phyloP scores from a whole-genome alignment of 805 yeast species.

The Starmerella apis region DNA sequence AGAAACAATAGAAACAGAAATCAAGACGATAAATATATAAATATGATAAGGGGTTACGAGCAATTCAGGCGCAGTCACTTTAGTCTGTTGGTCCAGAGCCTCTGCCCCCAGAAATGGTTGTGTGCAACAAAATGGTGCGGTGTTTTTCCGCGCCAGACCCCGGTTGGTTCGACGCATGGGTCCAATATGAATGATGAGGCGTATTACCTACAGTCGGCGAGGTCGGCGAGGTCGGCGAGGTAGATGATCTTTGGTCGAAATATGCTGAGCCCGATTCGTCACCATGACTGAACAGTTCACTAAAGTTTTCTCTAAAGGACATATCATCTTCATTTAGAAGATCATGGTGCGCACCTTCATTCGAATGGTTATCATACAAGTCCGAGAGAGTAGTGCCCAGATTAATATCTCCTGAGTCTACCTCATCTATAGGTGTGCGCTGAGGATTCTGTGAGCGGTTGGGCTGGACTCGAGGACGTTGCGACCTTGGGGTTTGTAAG shows the following conservation, averaged over 20 bases:
- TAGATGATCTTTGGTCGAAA: not conserved
- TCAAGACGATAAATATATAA: not conserved
- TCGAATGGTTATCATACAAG: not conserved
- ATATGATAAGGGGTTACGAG: not conserved
- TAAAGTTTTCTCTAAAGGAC: not conserved
- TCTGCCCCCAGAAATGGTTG: not conserved
- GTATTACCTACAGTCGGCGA: not conserved
- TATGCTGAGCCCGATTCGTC: not conserved
- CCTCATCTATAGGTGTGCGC: not conserved
- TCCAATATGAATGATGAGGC: not conserved
- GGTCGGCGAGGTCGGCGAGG: not conserved
- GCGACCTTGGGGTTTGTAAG: not conserved
- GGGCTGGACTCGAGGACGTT: not conserved
- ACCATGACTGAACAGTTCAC: not conserved
- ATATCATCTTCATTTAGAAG: not conserved
- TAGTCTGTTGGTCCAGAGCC: not conserved
- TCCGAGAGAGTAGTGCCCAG: not conserved
- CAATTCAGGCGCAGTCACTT: not conserved
- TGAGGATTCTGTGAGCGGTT: not conserved
- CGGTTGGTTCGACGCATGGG: not conserved
- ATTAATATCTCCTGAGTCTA: not conserved
- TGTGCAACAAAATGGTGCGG: not conserved
- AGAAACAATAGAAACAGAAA: too few relatives aligned
- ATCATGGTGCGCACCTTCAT: not conserved
- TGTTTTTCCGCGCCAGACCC: not conserved